Evolutionary conservation across 495 filamentous ascomycete genomes (phyloP).

Genomic region (Chaetomium cochliodes): DNA sequence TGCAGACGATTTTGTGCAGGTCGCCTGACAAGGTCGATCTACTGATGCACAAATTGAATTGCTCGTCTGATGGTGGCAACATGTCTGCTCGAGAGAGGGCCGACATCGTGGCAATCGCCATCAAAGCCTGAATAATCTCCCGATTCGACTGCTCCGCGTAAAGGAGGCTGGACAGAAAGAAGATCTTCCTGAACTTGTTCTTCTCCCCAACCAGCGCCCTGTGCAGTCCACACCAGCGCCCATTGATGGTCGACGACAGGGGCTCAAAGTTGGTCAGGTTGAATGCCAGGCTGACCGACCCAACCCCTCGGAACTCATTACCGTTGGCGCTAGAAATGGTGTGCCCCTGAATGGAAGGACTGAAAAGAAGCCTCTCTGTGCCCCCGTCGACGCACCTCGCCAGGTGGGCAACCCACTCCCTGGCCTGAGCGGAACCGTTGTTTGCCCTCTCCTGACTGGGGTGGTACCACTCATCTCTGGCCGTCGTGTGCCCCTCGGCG

Average conservation of each 20-base stretch:
- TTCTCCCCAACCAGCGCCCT: conserved; percentile 8
- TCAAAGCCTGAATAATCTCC: conserved; percentile 24
- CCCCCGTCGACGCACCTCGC: conserved; percentile 2
- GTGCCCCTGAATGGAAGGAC: background rate
- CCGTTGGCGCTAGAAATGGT: conserved; percentile 9
- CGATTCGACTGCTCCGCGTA: conserved; percentile 14
- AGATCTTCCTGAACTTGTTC: conserved; percentile 20
- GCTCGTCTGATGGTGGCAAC: conserved; percentile 5
- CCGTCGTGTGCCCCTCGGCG: conserved; percentile 46
- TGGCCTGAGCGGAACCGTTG: conserved; percentile 9
- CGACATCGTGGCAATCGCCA: conserved; percentile 18
- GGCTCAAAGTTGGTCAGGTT: background rate
- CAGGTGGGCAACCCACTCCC: background rate
- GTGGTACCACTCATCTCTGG: conserved; percentile 19
- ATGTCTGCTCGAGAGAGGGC: background rate
- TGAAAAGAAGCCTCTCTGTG: background rate
- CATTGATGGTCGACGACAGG: background rate
- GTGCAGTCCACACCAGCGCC: conserved; percentile 24
- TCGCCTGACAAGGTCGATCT: background rate
- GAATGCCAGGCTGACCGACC: conserved; percentile 6
- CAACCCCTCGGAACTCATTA: conserved; percentile 3
- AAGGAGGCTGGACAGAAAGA: conserved; percentile 24
- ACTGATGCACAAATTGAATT: conserved; percentile 10
- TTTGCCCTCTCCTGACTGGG: background rate
- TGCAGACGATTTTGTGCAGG: background rate